These are phyloP conservation scores for Alectoria sarmentosa DNA, from an alignment of 495 filamentous ascomycete species.

Conservation along the genomic window DNA sequence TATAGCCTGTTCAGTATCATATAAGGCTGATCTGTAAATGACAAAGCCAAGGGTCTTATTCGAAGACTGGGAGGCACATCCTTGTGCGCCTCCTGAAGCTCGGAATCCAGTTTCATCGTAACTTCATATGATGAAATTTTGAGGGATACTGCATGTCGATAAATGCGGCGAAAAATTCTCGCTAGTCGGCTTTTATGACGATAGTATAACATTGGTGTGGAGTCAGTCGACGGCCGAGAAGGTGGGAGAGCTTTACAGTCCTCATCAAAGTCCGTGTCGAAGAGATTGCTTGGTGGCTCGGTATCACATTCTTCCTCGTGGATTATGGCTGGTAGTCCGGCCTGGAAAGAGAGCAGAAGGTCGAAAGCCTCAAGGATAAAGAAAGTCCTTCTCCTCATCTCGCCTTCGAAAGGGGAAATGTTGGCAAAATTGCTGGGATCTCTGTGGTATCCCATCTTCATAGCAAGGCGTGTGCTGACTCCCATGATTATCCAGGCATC, in stretches of 20 bases:
- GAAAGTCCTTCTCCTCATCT: slow-evolving; percentile 36
- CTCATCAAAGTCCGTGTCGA: slow-evolving; percentile 44
- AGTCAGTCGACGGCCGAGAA: slow-evolving; percentile 37
- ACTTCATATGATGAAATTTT: slow-evolving; percentile 30
- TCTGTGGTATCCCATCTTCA: slow-evolving; percentile 51
- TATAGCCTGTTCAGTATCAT: slow-evolving; percentile 25
- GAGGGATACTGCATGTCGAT: slow-evolving; percentile 31
- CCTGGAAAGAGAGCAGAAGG: slow-evolving; percentile 39
- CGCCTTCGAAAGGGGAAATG: slow-evolving; percentile 30
- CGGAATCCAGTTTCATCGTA: slow-evolving; percentile 31
- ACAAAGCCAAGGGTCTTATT: slow-evolving; percentile 17
- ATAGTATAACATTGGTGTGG: slow-evolving; percentile 43
- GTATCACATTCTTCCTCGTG: slow-evolving; percentile 44
- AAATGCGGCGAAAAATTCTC: slow-evolving; percentile 34
- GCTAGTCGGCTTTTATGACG: slow-evolving; percentile 40
- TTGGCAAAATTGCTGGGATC: slow-evolving; percentile 30
- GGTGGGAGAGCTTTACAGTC: slow-evolving; percentile 37
- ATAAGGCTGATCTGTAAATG: slow-evolving; percentile 24
- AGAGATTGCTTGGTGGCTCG: slow-evolving; percentile 37
- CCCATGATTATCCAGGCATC: slow-evolving; percentile 44
- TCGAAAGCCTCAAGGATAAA: slow-evolving; percentile 30
- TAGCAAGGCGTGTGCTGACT: slow-evolving; percentile 42
- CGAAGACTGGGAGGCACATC: slow-evolving; percentile 16
- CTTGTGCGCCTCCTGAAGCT: slow-evolving; percentile 29
- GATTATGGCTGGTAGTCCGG: slow-evolving; percentile 47